Evolutionary conservation across 805 yeast species (phyloP).

Genomic region (Wickerhamiella galacta): DNA sequence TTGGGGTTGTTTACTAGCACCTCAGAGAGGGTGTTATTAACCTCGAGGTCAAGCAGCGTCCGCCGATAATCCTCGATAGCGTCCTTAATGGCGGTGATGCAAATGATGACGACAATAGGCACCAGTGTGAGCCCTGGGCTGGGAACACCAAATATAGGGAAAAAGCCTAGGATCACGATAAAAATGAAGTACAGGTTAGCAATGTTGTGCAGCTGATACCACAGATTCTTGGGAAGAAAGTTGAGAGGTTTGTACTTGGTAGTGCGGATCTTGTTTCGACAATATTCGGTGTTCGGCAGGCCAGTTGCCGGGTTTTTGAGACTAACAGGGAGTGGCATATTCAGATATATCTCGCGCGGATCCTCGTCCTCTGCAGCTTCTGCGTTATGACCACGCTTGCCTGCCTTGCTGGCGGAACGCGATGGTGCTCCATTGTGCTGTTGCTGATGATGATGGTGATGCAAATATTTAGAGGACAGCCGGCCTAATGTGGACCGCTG

Average conservation of each 20-base stretch:
- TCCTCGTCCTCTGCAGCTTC: not conserved
- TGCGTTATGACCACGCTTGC: not conserved
- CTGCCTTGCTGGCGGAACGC: not conserved
- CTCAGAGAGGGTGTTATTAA: conserved; percentile 51
- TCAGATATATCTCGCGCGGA: conserved; percentile 31
- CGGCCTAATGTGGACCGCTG: not conserved
- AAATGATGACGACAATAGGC: conserved; percentile 65
- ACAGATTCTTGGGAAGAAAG: conserved; percentile 72
- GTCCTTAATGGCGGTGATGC: conserved; percentile 58
- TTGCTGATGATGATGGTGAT: too few relatives aligned
- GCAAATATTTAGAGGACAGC: not conserved
- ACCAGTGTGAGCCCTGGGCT: conserved; percentile 63
- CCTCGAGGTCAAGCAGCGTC: conserved; percentile 43
- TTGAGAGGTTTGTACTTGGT: conserved; percentile 87
- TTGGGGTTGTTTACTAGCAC: conserved; percentile 37
- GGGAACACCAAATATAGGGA: conserved; percentile 56
- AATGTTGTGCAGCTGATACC: conserved; percentile 66
- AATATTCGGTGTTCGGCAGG: conserved; percentile 41
- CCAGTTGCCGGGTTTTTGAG: conserved; percentile 41
- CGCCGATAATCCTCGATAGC: conserved; percentile 65
- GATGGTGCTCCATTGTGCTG: too few relatives aligned
- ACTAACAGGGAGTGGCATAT: conserved; percentile 31
- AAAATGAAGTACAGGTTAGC: conserved; percentile 81
- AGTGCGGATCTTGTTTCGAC: conserved; percentile 85
- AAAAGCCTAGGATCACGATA: conserved; percentile 59